Evolutionary conservation across 2,329 filamentous ascomycete genomes (phyloP), one percentile per base, ranked within the genome.

Genomic region (Aureobasidium zeae): DNA sequence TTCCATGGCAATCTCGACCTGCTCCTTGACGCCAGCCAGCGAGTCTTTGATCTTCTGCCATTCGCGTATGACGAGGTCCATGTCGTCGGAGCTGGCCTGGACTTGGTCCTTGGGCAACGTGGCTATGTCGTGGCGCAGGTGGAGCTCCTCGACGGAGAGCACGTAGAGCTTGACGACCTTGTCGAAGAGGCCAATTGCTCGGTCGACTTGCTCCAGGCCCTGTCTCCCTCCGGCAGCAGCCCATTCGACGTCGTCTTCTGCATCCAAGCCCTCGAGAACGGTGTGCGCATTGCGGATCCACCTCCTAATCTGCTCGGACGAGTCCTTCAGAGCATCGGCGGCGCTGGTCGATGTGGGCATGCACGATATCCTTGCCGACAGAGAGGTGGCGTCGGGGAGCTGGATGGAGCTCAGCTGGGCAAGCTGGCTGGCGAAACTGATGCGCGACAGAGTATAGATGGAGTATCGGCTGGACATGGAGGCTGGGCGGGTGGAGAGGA

Each of bases 231-330:
- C 91, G 2, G 88, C 89, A 2, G 91, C 76, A 7, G 77, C 88
- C 91, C 91, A 98, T 62, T 96, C 89, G 12, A 96, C 87, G 58
- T 98, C 91, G 61, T 96, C 91, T 50, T 96, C 89, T 42, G 88
- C 87, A 60, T 96, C 87, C 30, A 98, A 69, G 4, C 88, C 88
- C 44, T 77, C 76, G 42, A 98, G 79, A 22, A 96, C 88, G 55
- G 94, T 86, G 0, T 82, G 82, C 0, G 89, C 89, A 62, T 95
- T 95, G 51, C 76, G 76, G 57, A 95, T 94, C 91, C 91, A 98
- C 56, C 83, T 81, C 50, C 83, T 76, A 52, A 98, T 96, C 63
- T 96, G 88, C 49, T 93, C 86, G 4, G 88, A 86, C 9, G 89
- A 86, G 52, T 85, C 83, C 51, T 86, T 82, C 44, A 96, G 72